Conservation (phyloP, 495 filamentous ascomycete species). For the Podospora sp. region DNA sequence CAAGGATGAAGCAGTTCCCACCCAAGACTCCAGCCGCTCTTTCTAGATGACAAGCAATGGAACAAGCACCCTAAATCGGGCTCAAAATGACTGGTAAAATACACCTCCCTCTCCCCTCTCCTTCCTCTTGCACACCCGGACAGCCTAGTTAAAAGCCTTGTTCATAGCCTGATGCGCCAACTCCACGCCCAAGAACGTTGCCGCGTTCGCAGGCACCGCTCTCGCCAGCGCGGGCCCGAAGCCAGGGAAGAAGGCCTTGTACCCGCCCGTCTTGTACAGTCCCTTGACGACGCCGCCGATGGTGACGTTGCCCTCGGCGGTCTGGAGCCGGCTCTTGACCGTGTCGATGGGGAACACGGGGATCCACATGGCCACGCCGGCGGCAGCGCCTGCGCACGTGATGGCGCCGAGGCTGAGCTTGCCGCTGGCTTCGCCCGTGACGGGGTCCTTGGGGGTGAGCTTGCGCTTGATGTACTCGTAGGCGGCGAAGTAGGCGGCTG, state of each 20-base stretch:
- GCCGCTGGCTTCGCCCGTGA: slow-evolving; percentile 68
- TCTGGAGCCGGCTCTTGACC: slow-evolving; percentile 92
- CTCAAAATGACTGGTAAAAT: background rate
- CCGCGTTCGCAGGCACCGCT: slow-evolving; percentile 93
- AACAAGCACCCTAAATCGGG: background rate
- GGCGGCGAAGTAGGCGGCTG: slow-evolving; percentile 92
- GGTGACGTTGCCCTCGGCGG: slow-evolving; percentile 82
- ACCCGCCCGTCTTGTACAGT: slow-evolving; percentile 76
- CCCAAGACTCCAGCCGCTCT: slow-evolving; percentile 6
- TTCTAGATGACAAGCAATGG: background rate
- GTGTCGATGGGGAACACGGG: slow-evolving; percentile 98
- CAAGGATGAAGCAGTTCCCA: background rate
- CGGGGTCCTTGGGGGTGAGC: slow-evolving; percentile 81
- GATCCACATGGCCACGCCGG: slow-evolving; percentile 98
- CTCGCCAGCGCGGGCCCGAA: slow-evolving; percentile 90
- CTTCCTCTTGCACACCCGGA: background rate
- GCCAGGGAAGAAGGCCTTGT: slow-evolving; percentile 96
- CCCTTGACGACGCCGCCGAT: slow-evolving; percentile 77
- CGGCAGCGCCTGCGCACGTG: slow-evolving; percentile 82
- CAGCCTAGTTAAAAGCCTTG: slow-evolving; percentile 56
- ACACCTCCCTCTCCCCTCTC: background rate
- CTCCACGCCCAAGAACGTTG: slow-evolving; percentile 72
- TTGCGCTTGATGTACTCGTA: slow-evolving; percentile 93
- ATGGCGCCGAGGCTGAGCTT: slow-evolving; percentile 80
- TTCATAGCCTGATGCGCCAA: slow-evolving; percentile 81